Evolutionary conservation across 129 eudicot species (phyloP).

Genomic region (Helianthus annuus): DNA sequence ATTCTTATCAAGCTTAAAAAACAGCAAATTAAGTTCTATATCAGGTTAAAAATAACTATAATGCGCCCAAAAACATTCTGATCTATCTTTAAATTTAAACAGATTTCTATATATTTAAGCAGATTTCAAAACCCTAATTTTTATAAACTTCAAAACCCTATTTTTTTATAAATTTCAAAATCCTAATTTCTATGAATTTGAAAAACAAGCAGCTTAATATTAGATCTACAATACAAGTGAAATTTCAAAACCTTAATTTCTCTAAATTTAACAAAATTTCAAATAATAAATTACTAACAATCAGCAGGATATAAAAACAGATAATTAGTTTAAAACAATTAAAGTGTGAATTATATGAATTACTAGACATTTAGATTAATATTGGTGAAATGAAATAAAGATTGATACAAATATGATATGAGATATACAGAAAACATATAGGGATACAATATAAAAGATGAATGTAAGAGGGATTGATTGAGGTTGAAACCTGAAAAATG

Average conservation of each 20-base stretch:
- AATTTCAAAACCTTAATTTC: not conserved
- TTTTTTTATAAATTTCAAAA: not conserved
- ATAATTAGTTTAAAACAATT: too few relatives aligned
- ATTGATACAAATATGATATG: not conserved
- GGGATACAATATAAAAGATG: not conserved
- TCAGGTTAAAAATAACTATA: not conserved
- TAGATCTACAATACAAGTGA: not conserved
- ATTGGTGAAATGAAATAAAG: not conserved
- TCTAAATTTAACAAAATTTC: not conserved
- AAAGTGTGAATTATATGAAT: not conserved
- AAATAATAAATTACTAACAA: not conserved
- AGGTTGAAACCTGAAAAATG: slow-evolving; percentile 16
- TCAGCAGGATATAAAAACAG: not conserved
- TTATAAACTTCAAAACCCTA: not conserved
- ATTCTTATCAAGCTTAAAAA: not conserved
- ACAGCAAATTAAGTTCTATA: not conserved
- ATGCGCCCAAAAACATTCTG: not conserved
- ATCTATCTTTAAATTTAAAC: not conserved
- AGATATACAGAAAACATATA: not conserved
- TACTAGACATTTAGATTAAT: not conserved
- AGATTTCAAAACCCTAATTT: not conserved
- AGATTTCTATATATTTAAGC: too few relatives aligned
- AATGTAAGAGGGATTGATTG: not conserved
- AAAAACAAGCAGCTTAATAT: not conserved
- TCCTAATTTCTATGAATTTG: not conserved